Evolutionary conservation across 176 grass and related monocot species (phyloP).

Genomic region (Carex littledalei): DNA sequence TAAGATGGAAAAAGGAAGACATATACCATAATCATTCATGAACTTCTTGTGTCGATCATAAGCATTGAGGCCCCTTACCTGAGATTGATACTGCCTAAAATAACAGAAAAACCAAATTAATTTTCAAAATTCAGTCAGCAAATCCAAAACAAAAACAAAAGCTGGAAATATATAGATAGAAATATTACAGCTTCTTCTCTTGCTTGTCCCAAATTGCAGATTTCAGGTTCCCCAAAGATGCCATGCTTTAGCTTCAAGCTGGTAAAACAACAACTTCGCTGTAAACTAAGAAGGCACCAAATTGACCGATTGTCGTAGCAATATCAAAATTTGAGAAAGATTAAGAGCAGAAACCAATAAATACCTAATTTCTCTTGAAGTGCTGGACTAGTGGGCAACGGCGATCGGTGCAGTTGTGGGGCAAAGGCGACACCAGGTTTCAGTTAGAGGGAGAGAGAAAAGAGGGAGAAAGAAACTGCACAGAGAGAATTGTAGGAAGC

Average conservation of each 20-base stretch:
- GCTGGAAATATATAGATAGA: not conserved
- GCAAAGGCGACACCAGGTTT: too few species aligned
- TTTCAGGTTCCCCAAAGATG: conserved; percentile 61
- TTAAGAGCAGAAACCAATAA: not conserved
- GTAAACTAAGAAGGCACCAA: not conserved
- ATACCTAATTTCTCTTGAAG: not conserved
- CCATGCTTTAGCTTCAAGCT: conserved; percentile 30
- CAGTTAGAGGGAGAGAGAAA: not conserved
- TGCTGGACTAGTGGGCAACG: not conserved
- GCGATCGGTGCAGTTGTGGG: too few species aligned
- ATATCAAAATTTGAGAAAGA: not conserved
- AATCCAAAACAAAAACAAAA: not conserved
- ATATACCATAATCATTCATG: conserved; percentile 73
- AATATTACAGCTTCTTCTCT: conserved; percentile 55
- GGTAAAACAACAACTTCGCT: not conserved
- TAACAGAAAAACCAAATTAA: not conserved
- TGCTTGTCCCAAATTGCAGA: conserved; percentile 56
- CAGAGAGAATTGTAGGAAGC: not conserved
- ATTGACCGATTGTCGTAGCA: not conserved
- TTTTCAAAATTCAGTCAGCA: not conserved
- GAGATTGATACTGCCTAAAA: conserved; percentile 86
- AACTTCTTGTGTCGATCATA: conserved; percentile 78
- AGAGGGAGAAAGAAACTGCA: not conserved
- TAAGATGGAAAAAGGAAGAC: not conserved
- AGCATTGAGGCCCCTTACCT: conserved; percentile 71